Evolutionary conservation across 2,329 filamentous ascomycete genomes (phyloP).

Genomic region (Hymenoscyphus linearis): DNA sequence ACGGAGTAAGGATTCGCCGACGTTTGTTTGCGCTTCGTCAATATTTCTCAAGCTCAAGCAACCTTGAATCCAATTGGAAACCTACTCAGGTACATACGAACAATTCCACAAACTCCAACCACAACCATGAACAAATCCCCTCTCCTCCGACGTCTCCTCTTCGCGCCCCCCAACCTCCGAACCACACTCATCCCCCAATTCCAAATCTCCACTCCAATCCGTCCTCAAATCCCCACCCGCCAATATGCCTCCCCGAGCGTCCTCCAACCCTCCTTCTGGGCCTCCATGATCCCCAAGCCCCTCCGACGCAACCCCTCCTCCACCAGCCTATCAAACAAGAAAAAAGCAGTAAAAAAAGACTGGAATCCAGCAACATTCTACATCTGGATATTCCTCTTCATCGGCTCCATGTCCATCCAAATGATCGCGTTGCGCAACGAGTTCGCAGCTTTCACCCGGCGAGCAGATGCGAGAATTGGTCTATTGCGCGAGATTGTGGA

Average conservation of each 20-base stretch:
- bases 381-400: slow-evolving; percentile 75
- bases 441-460: slow-evolving; percentile 64
- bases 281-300: slow-evolving; percentile 63
- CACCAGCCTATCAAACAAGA: slow-evolving; percentile 30
- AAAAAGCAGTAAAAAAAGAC: slow-evolving; percentile 52
- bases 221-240: slow-evolving; percentile 11
- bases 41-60: too few relatives aligned
- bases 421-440: slow-evolving; percentile 78
- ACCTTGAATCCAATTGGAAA: too few relatives aligned
- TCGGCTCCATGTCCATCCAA: slow-evolving; percentile 94
- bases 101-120: neutral
- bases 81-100: too few relatives aligned
- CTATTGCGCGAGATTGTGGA: slow-evolving; percentile 71
- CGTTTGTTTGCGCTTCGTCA: too few relatives aligned
- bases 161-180: slow-evolving; percentile 24
- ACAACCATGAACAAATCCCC: slow-evolving; percentile 21
- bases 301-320: slow-evolving; percentile 43
- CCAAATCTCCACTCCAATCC: slow-evolving; percentile 7
- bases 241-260: slow-evolving; percentile 35
- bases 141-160: slow-evolving; percentile 20
- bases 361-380: slow-evolving; percentile 83
- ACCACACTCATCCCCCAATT: slow-evolving; percentile 15
- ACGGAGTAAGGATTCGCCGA: too few relatives aligned
- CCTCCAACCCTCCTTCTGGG: slow-evolving; percentile 52
- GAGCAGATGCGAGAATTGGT: slow-evolving; percentile 73